A percentile compares a stretch with the other conserved stretches of the same genome.
Evolutionary conservation across 176 grass and related monocot species (phyloP).

Genomic region (Oryza officinalis): DNA sequence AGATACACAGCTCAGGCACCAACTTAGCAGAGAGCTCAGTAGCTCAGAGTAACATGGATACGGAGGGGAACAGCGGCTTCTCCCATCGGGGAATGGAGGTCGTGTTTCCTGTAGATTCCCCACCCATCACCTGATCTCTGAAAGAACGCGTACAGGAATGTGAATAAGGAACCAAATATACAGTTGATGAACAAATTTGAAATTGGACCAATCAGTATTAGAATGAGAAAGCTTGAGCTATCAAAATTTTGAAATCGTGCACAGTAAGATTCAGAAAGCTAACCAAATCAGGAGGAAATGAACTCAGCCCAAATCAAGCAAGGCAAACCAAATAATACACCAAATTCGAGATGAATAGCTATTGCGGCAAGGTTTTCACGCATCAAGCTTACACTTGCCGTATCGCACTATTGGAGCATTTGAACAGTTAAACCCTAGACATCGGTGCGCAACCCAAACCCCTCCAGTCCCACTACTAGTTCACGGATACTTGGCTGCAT

Average conservation of each 20-base stretch:
- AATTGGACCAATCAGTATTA: background rate
- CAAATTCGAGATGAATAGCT: background rate
- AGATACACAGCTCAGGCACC: background rate
- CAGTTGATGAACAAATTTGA: background rate
- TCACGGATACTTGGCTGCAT: background rate
- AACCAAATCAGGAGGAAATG: background rate
- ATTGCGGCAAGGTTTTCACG: background rate
- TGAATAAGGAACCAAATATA: background rate
- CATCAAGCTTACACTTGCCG: background rate
- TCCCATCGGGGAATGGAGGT: background rate
- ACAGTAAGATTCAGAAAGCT: conserved; percentile 18
- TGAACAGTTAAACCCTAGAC: background rate
- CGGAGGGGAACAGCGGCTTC: background rate
- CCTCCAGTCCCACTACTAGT: background rate
- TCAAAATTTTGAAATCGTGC: background rate
- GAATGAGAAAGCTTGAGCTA: background rate
- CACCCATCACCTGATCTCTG: conserved; percentile 35
- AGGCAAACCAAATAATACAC: background rate
- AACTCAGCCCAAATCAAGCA: background rate
- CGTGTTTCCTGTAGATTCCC: background rate
- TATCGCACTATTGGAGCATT: background rate
- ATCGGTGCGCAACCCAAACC: background rate
- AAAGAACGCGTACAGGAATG: background rate
- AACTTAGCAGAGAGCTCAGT: conserved; percentile 4
- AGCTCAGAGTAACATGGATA: background rate